Conservation (phyloP, 306 rosid species). For the Inga oerstediana region DNA sequence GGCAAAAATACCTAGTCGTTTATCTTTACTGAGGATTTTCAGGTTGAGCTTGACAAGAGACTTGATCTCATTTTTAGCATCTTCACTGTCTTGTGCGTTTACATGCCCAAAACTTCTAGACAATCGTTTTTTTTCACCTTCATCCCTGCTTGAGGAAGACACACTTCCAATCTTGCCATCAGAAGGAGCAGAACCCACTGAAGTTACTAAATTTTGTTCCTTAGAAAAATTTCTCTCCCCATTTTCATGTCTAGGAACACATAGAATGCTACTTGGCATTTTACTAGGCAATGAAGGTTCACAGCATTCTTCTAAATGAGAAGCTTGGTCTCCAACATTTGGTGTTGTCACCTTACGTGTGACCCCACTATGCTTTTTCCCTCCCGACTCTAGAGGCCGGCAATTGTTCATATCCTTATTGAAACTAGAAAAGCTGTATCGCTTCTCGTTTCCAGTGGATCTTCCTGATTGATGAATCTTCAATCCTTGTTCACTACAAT, state of each 20-base stretch:
- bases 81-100: conserved; percentile 35
- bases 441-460: conserved; percentile 33
- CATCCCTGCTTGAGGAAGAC: conserved; percentile 34
- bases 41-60: conserved; percentile 77
- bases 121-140: conserved; percentile 26
- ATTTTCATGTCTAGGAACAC: conserved; percentile 30
- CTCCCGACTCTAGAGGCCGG: conserved; percentile 29
- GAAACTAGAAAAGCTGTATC: conserved; percentile 18
- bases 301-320: conserved; percentile 35
- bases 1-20: conserved; percentile 54
- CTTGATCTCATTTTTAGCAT: conserved; percentile 65
- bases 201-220: conserved; percentile 34
- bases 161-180: conserved; percentile 15
- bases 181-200: conserved; percentile 37
- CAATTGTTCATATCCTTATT: conserved; percentile 25
- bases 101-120: conserved; percentile 28
- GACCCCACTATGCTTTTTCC: conserved; percentile 34
- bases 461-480: conserved; percentile 36
- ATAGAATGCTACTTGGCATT: conserved; percentile 3
- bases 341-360: conserved; percentile 36
- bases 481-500: conserved; percentile 11
- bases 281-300: conserved; percentile 32
- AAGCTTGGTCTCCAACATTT: conserved; percentile 27
- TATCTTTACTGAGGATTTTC: conserved; percentile 60
- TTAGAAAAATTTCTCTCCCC: conserved; percentile 19